phyloP scores from a whole-genome alignment of 1,284 basidiomycete genomes.

The Singerocomus inundabilis region DNA sequence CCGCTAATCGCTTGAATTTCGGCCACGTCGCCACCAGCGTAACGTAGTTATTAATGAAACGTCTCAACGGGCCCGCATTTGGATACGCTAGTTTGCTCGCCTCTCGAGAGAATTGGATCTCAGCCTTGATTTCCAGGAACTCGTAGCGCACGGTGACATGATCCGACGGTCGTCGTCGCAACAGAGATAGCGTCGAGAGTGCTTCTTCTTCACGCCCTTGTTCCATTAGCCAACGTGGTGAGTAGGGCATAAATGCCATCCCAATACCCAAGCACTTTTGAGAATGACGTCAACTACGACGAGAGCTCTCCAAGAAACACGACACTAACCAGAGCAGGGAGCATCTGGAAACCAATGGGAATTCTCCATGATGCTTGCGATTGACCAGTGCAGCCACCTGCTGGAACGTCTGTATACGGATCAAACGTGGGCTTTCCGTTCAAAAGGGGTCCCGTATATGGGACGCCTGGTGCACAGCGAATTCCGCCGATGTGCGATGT shows the following conservation, averaged over 20 bases:
- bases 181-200: constrained; percentile 23
- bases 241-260: constrained; percentile 37
- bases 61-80: constrained; percentile 21
- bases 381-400: constrained; percentile 33
- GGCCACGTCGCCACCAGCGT: constrained; percentile 31
- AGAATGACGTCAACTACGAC: constrained; percentile 1
- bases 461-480: constrained; percentile 29
- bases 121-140: constrained; percentile 34
- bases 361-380: constrained; percentile 33
- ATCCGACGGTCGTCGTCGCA: constrained; percentile 24
- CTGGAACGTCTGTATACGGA: constrained; percentile 31
- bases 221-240: constrained; percentile 38
- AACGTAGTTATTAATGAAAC: constrained; percentile 25
- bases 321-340: constrained; percentile 31
- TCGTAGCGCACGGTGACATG: constrained; percentile 28
- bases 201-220: constrained; percentile 35
- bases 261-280: constrained; percentile 32
- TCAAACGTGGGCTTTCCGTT: constrained; percentile 34
- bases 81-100: constrained; percentile 19
- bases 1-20: constrained; percentile 33
- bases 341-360: constrained; percentile 32
- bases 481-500: constrained; percentile 37
- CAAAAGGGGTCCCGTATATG: constrained; percentile 35
- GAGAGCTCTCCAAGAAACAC: background rate
- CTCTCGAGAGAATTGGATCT: constrained; percentile 30